These are phyloP conservation scores for Barbarea vulgaris DNA, from an alignment of 345 rosid species.

Conservation along the genomic window DNA sequence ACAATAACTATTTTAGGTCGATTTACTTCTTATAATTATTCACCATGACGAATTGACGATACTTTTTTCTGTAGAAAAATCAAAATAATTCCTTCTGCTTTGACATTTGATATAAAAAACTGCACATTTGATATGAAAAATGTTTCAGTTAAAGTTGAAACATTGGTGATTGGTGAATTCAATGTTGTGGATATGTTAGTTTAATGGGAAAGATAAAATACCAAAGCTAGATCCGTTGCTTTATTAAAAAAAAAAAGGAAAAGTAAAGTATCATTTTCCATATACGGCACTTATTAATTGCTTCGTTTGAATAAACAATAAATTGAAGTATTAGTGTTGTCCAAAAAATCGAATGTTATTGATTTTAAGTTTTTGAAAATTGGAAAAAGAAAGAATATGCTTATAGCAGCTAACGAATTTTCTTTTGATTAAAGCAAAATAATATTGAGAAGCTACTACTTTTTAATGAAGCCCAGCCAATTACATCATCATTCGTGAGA, in stretches of 20 bases:
- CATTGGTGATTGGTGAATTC: conserved; percentile 6
- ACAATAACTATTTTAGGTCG: not conserved
- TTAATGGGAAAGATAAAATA: conserved; percentile 7
- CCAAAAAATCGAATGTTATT: not conserved
- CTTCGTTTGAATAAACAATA: not conserved
- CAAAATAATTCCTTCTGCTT: not conserved
- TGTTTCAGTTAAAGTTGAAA: not conserved
- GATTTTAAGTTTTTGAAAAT: not conserved
- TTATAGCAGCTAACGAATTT: not conserved
- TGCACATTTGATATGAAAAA: not conserved
- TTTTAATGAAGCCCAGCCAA: not conserved
- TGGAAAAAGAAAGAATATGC: conserved; percentile 15
- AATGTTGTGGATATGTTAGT: conserved; percentile 23
- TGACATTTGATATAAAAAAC: not conserved
- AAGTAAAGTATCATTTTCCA: conserved; percentile 11
- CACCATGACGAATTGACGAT: not conserved
- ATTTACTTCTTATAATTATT: not conserved
- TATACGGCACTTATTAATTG: not conserved
- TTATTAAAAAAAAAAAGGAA: not conserved
- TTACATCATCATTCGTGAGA: conserved; percentile 13
- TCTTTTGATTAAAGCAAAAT: not conserved
- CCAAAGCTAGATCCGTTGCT: conserved; percentile 21
- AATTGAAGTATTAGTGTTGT: not conserved
- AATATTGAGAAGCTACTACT: not conserved
- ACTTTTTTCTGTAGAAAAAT: not conserved